phyloP scores from a whole-genome alignment of 2,329 filamentous ascomycete species.

The Moelleriella libera region DNA sequence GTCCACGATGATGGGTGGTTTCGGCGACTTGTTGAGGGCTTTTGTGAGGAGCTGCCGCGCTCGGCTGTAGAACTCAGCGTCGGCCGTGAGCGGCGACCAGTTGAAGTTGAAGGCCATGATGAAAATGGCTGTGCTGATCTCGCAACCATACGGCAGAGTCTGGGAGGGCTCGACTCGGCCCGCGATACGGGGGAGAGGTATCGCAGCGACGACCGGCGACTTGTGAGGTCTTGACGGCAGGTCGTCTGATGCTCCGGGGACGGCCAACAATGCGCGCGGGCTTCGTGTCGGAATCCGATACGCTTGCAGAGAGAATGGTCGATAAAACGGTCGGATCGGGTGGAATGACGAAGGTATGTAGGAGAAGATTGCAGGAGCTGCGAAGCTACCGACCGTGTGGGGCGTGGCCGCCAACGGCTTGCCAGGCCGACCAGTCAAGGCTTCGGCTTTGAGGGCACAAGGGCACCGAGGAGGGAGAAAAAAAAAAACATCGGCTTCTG shows the following conservation, averaged over 20 bases:
- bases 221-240: neutral
- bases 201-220: neutral
- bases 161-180: conserved; percentile 8
- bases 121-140: conserved; percentile 26
- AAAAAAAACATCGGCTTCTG: neutral
- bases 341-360: neutral
- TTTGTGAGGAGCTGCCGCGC: conserved; percentile 89
- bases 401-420: no score
- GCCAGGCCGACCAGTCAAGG: neutral
- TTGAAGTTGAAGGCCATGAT: conserved; percentile 99
- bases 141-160: conserved; percentile 17
- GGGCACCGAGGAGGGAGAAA: no score
- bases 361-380: neutral
- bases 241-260: neutral
- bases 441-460: neutral
- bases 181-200: conserved; percentile 3
- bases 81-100: conserved; percentile 97
- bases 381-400: neutral
- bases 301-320: neutral
- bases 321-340: neutral
- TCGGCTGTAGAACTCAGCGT: conserved; percentile 78
- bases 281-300: no score
- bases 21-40: conserved; percentile 93
- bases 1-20: conserved; percentile 97
- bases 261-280: no score